These are phyloP conservation scores for Onygenales sp. DNA, from an alignment of 2,329 filamentous ascomycete genomes.

Conservation along the genomic window DNA sequence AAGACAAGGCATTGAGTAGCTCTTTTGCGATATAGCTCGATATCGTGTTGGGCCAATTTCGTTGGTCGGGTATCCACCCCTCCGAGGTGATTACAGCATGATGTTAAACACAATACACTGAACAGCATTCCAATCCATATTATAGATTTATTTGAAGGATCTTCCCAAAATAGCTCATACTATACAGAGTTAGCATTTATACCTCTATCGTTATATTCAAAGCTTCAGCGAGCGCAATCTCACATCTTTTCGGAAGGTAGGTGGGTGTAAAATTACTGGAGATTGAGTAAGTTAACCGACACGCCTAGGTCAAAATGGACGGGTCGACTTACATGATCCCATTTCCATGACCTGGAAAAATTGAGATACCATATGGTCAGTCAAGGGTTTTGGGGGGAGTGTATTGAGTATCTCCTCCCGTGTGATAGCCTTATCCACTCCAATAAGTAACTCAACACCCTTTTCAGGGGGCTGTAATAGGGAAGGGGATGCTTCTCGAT, in stretches of 20 bases:
- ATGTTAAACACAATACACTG: slow-evolving; percentile 4
- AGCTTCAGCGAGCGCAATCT: neutral
- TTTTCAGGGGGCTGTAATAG: neutral
- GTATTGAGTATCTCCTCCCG: slow-evolving; percentile 20
- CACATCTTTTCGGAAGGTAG: slow-evolving; percentile 8
- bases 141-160: slow-evolving; percentile 1
- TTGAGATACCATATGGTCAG: slow-evolving; percentile 18
- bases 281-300: neutral
- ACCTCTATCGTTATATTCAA: neutral
- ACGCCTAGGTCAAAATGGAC: neutral
- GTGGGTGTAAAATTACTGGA: slow-evolving; percentile 5
- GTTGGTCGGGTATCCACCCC: neutral
- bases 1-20: slow-evolving; percentile 20
- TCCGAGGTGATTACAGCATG: slow-evolving; percentile 2
- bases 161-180: slow-evolving; percentile 8
- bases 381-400: slow-evolving; percentile 18
- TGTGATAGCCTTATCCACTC: slow-evolving; percentile 16
- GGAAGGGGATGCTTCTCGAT: neutral
- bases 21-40: slow-evolving; percentile 6
- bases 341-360: slow-evolving; percentile 1
- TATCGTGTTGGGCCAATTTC: neutral
- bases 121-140: slow-evolving; percentile 9
- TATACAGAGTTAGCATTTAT: slow-evolving; percentile 1
- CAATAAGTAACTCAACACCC: slow-evolving; percentile 16
- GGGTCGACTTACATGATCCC: slow-evolving; percentile 1